phyloP scores from a whole-genome alignment of 345 rosid genomes.

The Citrus inodora region DNA sequence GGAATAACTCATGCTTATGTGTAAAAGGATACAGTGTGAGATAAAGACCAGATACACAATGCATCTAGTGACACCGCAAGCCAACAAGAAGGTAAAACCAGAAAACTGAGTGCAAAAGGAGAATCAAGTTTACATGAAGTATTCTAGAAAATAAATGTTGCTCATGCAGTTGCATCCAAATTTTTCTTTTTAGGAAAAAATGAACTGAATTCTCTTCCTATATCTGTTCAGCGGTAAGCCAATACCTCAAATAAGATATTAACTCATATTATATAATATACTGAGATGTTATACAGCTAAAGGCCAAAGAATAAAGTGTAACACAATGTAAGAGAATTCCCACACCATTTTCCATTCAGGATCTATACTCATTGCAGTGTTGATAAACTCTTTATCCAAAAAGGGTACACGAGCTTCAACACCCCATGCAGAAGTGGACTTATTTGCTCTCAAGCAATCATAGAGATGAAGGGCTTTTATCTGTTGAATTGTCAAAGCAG shows the following conservation, averaged over 20 bases:
- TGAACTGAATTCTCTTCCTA: neutral
- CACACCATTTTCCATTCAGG: constrained; percentile 89
- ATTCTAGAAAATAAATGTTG: neutral
- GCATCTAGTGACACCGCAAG: neutral
- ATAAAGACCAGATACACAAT: neutral
- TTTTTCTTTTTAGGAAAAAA: neutral
- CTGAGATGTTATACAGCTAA: neutral
- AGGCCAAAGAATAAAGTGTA: neutral
- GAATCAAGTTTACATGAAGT: neutral
- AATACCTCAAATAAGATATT: neutral
- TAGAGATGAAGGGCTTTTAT: constrained; percentile 83
- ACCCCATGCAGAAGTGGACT: constrained; percentile 90
- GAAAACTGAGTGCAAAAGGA: no score
- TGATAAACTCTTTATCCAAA: constrained; percentile 68
- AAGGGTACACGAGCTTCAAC: constrained; percentile 93
- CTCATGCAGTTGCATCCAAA: neutral
- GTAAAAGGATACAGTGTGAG: neutral
- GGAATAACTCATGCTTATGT: no score
- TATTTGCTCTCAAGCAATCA: constrained; percentile 88
- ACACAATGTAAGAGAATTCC: neutral
- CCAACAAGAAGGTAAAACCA: neutral
- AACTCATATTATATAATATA: neutral
- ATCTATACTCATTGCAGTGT: constrained; percentile 69
- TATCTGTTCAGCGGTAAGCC: neutral
- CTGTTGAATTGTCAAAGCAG: constrained; percentile 34